These are phyloP conservation scores for Fusarium verticillioides DNA, from an alignment of 2,329 filamentous ascomycete species.

Conservation along the genomic window DNA sequence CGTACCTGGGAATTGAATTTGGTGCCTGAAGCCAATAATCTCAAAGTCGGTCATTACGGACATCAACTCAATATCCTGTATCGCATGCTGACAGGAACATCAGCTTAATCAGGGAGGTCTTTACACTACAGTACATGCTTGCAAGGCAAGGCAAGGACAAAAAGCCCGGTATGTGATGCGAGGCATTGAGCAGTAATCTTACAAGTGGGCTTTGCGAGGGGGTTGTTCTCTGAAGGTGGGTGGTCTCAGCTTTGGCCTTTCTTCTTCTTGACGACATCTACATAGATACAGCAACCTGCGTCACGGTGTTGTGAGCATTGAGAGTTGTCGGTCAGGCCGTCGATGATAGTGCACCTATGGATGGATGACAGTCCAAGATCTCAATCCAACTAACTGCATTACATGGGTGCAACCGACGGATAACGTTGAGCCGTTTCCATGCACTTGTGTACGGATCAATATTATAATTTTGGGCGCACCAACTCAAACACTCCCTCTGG, in stretches of 20 bases:
- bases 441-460: not conserved
- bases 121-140: not conserved
- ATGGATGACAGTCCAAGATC: not conserved
- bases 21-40: conserved; percentile 14
- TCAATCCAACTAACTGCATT: conserved; percentile 11
- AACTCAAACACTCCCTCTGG: conserved; percentile 2
- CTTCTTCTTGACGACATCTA: conserved; percentile 8
- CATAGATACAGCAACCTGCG: conserved; percentile 4
- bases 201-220: conserved; percentile 35
- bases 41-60: not conserved
- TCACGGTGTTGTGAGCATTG: conserved; percentile 9
- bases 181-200: conserved; percentile 46
- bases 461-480: conserved; percentile 5
- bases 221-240: conserved; percentile 11
- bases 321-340: conserved; percentile 20
- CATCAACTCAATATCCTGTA: conserved; percentile 8
- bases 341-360: not conserved
- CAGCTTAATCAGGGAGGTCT: conserved; percentile 12
- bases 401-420: conserved; percentile 17
- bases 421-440: conserved; percentile 27
- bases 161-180: conserved; percentile 13
- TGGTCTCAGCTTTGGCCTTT: conserved; percentile 39
- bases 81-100: conserved; percentile 1
- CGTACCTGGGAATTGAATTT: conserved; percentile 10
- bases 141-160: not conserved